Base-by-base conservation (phyloP, 345 rosid genomes). In the Eucalyptus virginea region DNA sequence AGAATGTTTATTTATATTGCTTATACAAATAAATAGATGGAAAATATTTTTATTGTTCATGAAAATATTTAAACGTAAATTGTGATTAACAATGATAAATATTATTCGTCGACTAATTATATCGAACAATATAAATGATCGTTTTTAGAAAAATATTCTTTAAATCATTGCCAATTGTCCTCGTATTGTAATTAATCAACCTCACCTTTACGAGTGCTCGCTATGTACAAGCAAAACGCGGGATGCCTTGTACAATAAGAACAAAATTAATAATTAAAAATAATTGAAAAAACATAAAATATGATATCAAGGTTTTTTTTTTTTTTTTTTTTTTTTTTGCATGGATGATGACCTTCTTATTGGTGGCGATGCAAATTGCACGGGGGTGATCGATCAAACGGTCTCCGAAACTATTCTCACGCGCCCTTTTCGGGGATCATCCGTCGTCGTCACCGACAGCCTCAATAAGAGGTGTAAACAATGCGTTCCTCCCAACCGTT, bases 21-120 rank as follows among this genome's bases (percentile, higher is more conserved):
- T 17, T 32, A 8, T 32, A 8, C 16, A 67, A 17, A 67, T 32
- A 3, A 32, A 17, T 5, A 0, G 23, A 6, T 1, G 11, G 3
- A 32, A 67, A 67, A 32, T 67, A 9, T 1, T 67, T 28, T 30
- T 18, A 32, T 69, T 1, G 0, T 69, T 34, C 1, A 69, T 18
- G 0, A 69, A 34, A 34, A 69, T 18, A 9, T 69, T 32, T 5
- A 34, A 3, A 32, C 0, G 3, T 69, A 69, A 69, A 69, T 32
- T 18, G 0, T 69, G 5, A 5, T 69, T 5, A 4, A n/a, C 4
- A 32, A 32, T 16, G 6, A 18, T 10, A 69, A 3, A 17, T 5
- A 69, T 69, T 8, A 18, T 69, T 34, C 0, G 1, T 34, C 1
- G 1, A 34, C 4, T 69, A 69, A 69, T 69, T 34, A 69, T 9